Evolutionary conservation across 164 flowering plant genomes (phyloP), one percentile per base, ranked within the genome.

Genomic region (Tetrastigma voinierianum): DNA sequence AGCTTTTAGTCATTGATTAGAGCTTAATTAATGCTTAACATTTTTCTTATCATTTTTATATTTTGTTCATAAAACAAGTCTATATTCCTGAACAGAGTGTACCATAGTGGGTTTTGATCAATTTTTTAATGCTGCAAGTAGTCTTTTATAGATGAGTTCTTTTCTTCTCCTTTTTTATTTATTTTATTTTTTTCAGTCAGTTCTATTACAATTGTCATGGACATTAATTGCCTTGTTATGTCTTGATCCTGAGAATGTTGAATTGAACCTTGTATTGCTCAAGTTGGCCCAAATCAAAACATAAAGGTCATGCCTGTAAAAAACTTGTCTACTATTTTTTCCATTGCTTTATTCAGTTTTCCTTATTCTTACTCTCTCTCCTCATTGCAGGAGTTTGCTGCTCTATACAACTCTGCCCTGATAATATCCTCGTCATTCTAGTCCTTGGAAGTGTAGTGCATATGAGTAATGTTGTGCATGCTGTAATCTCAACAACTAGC

Each of bases 331-430:
- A n/a, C 10, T 17, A 8, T 1, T 23, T 20, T 17, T 62, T 14
- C 17, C 19, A 21, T 43, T 15, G 10, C 12, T 10, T 15, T 51
- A 49, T 53, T 13, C 58, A 55, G 18, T 20, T 43, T 6, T 10
- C 19, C 11, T 51, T 19, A 60, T 5, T 3, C 59, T 49, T 55
- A 24, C 25, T 23, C 1, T 21, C 19, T 4, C 3, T 25, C 16
- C 1, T 24, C 10, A 57, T 66, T 79, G 77, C 88, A 95, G 97
- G 92, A 69, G 60, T 40, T 70, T 95, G 68, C 80, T 95, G 67
- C 92, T 95, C 20, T 46, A 68, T 19, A 95, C 98, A 16, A 83
- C 46, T 97, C 98, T 8, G 66, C 90, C 44, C 32, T 95, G 74
- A 78, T 92, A 51, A 67, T 64, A 13, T 51, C 98, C 90, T 95